Conservation (phyloP, 2,329 filamentous ascomycete species). For the Tetracladium maxilliforme region DNA sequence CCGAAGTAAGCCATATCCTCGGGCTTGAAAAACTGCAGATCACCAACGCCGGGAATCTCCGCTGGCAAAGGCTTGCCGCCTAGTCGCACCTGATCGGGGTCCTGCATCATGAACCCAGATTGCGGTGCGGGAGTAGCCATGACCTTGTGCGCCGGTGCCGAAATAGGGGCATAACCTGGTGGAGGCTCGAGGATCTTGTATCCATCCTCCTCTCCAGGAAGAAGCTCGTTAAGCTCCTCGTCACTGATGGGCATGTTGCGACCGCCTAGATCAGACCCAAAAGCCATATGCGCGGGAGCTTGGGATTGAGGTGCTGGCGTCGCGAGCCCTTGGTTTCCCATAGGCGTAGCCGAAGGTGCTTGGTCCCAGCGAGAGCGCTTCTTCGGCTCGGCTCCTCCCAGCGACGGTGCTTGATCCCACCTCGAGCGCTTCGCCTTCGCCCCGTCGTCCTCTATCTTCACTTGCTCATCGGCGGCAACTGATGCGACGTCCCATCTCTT, state of each 20-base stretch:
- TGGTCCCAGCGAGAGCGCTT: conserved; percentile 86
- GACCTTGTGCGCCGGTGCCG: conserved; percentile 61
- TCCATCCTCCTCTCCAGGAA: conserved; percentile 80
- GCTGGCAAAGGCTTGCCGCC: conserved; percentile 86
- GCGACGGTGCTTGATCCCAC: conserved; percentile 72
- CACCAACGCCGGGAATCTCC: conserved; percentile 89
- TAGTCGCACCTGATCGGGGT: conserved; percentile 69
- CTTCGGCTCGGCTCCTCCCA: conserved; percentile 39
- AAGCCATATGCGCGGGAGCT: conserved; percentile 40
- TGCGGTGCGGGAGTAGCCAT: conserved; percentile 61
- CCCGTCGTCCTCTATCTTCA: conserved; percentile 33
- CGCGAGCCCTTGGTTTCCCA: conserved; percentile 58
- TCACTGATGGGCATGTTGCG: conserved; percentile 78
- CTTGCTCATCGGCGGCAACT: conserved; percentile 35
- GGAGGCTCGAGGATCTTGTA: conserved; percentile 88
- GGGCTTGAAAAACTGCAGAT: conserved; percentile 94
- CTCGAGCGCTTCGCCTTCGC: conserved; percentile 54
- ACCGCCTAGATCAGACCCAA: conserved; percentile 67
- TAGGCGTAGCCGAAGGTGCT: conserved; percentile 66
- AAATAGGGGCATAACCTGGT: conserved; percentile 77
- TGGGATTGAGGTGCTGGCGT: conserved; percentile 66
- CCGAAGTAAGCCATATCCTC: conserved; percentile 99
- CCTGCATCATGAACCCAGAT: conserved; percentile 93
- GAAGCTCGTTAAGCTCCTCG: conserved; percentile 83
- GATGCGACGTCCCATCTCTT: conserved; percentile 81